Conservation (phyloP, 441 rosid genomes). For the Adansonia grandidieri region DNA sequence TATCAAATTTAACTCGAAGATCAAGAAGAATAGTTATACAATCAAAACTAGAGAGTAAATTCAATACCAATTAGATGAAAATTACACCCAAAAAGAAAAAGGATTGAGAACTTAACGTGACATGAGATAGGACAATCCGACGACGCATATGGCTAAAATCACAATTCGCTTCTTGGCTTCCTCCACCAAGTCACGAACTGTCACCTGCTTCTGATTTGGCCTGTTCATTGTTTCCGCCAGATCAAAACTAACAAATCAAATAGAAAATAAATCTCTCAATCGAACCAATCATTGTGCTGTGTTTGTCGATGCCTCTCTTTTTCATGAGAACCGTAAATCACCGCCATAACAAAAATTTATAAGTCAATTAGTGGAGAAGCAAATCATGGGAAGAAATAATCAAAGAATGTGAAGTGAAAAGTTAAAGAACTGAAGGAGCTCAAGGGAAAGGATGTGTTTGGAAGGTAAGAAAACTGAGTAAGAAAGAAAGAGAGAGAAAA, state of each 20-base stretch:
- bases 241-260: constrained; percentile 12
- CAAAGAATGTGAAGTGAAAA: constrained; percentile 23
- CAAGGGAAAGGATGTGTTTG: constrained; percentile 11
- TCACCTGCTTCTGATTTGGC: constrained; percentile 72
- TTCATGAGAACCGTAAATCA: constrained; percentile 25
- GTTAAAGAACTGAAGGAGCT: constrained; percentile 11
- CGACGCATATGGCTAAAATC: constrained; percentile 79
- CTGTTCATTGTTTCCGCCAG: constrained; percentile 50
- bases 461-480: not conserved
- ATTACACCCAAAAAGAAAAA: not conserved
- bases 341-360: not conserved
- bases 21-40: not conserved
- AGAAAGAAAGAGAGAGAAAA: not conserved
- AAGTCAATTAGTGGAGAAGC: not conserved
- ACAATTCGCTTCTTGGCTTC: constrained; percentile 96
- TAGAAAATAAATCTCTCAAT: constrained; percentile 23
- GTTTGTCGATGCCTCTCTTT: constrained; percentile 13
- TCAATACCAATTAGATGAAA: not conserved
- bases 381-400: constrained; percentile 7
- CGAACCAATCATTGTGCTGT: not conserved
- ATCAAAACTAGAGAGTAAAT: not conserved
- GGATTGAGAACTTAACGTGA: constrained; percentile 60
- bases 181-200: constrained; percentile 78
- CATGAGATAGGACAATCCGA: constrained; percentile 93
- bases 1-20: constrained; percentile 6